Conservation (phyloP, 805 yeast genomes). For the Naumovozyma dairenensis region DNA sequence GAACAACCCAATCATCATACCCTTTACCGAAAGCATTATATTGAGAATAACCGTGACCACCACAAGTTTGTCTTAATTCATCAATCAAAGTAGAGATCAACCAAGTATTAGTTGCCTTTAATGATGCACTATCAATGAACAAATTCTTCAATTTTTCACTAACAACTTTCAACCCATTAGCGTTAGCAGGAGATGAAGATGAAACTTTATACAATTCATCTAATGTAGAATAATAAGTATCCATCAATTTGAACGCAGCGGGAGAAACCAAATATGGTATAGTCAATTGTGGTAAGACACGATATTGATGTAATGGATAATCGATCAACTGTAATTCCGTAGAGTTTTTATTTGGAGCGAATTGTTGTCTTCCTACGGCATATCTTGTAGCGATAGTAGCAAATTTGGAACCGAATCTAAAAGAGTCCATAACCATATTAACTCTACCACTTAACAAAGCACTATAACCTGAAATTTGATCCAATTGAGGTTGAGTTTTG, state of each 20-base stretch:
- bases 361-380: constrained; percentile 85
- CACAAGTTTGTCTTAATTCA: constrained; percentile 87
- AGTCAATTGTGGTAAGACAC: constrained; percentile 78
- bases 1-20: constrained; percentile 90
- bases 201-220: constrained; percentile 44
- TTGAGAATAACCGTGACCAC: constrained; percentile 94
- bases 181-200: no score
- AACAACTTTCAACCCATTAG: constrained; percentile 36
- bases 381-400: constrained; percentile 80
- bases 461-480: constrained; percentile 72
- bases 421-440: constrained; percentile 79
- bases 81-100: constrained; percentile 68
- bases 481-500: constrained; percentile 55
- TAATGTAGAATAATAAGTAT: constrained; percentile 41
- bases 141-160: constrained; percentile 53
- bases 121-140: constrained; percentile 76
- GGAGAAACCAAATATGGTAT: constrained; percentile 67
- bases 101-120: constrained; percentile 89
- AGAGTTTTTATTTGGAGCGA: constrained; percentile 33
- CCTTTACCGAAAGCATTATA: constrained; percentile 87
- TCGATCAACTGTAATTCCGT: constrained; percentile 59
- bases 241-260: constrained; percentile 53
- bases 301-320: constrained; percentile 81
- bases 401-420: constrained; percentile 68
- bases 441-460: constrained; percentile 86